Evolutionary conservation across 371 early-diverging fungal species (phyloP).

Genomic region (Blakeslea trispora): DNA sequence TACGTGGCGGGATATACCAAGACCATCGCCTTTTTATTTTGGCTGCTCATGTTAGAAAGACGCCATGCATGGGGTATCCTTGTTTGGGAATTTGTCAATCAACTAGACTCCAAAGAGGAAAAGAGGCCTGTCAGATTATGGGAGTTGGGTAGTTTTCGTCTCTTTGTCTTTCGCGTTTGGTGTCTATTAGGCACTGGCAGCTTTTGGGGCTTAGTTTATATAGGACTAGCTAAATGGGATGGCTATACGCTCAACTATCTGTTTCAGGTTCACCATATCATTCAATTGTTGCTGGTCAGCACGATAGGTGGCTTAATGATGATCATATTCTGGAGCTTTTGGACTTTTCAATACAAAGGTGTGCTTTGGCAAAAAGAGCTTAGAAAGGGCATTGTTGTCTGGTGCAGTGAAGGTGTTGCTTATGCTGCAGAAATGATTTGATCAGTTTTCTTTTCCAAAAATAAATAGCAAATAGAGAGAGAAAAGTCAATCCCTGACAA

Average conservation of each 20-base stretch:
- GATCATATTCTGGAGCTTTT: conserved; percentile 68
- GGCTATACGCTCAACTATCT: conserved; percentile 48
- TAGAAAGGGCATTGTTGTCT: conserved; percentile 64
- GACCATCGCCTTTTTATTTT: conserved; percentile 43
- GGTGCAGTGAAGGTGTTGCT: conserved; percentile 55
- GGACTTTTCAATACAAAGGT: conserved; percentile 70
- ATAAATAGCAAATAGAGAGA: neutral
- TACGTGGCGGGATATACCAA: conserved; percentile 25
- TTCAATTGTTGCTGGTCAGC: conserved; percentile 51
- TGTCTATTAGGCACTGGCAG: conserved; percentile 60
- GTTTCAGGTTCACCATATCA: conserved; percentile 39
- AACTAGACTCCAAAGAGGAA: conserved; percentile 35
- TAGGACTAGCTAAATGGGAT: conserved; percentile 49
- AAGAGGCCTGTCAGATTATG: conserved; percentile 17
- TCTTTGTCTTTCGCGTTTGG: conserved; percentile 57
- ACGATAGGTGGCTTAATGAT: conserved; percentile 56
- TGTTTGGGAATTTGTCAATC: conserved; percentile 61
- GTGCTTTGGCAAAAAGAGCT: conserved; percentile 64
- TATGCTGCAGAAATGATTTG: conserved; percentile 46
- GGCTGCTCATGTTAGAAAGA: conserved; percentile 58
- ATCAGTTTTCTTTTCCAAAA: neutral
- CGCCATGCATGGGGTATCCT: conserved; percentile 68
- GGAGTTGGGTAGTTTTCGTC: conserved; percentile 32
- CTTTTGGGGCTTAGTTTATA: conserved; percentile 61
- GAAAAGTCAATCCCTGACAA: no score